Base-by-base conservation (phyloP, 192 early-diverging fungal species). In the Dissophora ornata region DNA sequence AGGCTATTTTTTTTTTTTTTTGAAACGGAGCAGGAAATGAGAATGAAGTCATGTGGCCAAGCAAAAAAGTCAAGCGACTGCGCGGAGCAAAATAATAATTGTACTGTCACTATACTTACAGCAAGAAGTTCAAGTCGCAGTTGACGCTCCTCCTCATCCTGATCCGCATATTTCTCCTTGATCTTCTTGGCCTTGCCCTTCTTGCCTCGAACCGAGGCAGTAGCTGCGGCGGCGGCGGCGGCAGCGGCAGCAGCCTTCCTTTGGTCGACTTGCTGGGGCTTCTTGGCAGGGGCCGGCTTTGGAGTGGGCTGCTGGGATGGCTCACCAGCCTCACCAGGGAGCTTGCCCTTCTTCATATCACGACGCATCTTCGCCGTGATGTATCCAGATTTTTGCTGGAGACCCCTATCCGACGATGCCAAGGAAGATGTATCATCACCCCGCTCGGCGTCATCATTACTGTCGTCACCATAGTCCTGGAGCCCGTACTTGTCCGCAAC, bases 161-260 rank as follows among this genome's bases (percentile, higher is more conserved):
- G 93, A 74, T 98, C 96, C 4, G 85, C 92, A 79, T 99, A 99
- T 79, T 96, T 97, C 32, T 89, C 90, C 79, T 97, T 96, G 24
- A 94, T 86, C 82, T 97, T 98, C 85, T 93, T 93, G 30, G 89
- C 64, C 81, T 98, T 98, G 36, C 90, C 88, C 56, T 89, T 90
- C 67, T 96, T 94, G 24, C 97, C 97, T 42, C 97, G 94, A 26
- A 67, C 58, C 2, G 50, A 5, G 13, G 87, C 79, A 32, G 69
- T 47, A 15, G 80, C 40, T 26, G 59, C 32, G 16, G 36, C 26
- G 21, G 65, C 33, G 12, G 44, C 36, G 21, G 62, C 46, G 3
- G 33, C 16, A 18, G 26, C 24, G 2, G 42, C 24, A 21, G 12
- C 48, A 57, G 74, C 51, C 64, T 68, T 71, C 47, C 61, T 73